phyloP scores from a whole-genome alignment of 1,284 basidiomycete species.

The Fomitopsis palustris region DNA sequence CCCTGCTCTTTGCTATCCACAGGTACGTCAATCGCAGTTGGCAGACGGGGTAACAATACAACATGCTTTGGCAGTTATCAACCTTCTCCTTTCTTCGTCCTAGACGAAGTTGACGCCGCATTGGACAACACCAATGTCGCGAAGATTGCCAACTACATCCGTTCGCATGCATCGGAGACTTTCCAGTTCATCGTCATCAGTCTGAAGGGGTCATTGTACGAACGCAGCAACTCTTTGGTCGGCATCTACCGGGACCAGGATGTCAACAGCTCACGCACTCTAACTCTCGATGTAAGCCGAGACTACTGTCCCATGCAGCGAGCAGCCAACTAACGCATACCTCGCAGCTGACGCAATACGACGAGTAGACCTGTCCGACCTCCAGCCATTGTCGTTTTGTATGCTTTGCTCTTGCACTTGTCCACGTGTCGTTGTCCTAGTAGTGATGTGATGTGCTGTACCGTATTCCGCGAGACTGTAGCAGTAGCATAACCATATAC shows the following conservation, averaged over 20 bases:
- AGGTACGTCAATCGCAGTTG: constrained; percentile 44
- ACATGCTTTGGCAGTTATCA: constrained; percentile 65
- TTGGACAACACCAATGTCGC: constrained; percentile 95
- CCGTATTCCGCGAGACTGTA: constrained; percentile 1
- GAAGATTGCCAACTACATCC: constrained; percentile 89
- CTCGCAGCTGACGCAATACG: constrained; percentile 41
- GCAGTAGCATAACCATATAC: constrained; percentile 6
- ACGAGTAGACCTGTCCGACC: constrained; percentile 15
- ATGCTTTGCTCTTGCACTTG: not conserved
- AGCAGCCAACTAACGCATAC: constrained; percentile 2
- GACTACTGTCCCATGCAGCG: not conserved
- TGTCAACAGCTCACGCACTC: constrained; percentile 83
- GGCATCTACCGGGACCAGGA: constrained; percentile 95
- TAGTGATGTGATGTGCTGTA: not conserved
- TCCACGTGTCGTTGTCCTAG: not conserved
- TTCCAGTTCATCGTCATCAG: constrained; percentile 99
- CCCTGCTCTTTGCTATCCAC: constrained; percentile 95
- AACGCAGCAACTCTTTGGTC: constrained; percentile 87
- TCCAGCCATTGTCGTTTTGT: not conserved
- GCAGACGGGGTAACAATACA: not conserved
- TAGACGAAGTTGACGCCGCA: constrained; percentile 98
- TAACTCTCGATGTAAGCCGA: constrained; percentile 84
- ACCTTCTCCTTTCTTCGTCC: constrained; percentile 97
- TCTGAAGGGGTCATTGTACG: constrained; percentile 88
- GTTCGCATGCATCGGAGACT: constrained; percentile 68